Conservation (phyloP, 768 basidiomycete species). For the Xerocomus brunneocitrinus region DNA sequence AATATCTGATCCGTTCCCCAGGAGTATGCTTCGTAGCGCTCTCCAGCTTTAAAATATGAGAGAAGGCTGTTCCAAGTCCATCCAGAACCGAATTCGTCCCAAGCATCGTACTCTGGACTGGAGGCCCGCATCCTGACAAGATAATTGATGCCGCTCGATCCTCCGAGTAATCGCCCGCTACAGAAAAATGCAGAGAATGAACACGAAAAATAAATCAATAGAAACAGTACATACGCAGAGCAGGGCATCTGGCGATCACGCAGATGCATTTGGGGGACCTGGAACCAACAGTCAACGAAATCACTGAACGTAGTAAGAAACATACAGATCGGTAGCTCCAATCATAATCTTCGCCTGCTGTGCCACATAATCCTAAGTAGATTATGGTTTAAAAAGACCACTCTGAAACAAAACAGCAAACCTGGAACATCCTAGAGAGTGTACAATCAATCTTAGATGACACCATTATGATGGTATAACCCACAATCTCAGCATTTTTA, state of each 20-base stretch:
- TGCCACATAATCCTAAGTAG: slow-evolving; percentile 4
- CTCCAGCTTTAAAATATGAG: slow-evolving; percentile 12
- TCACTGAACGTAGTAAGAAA: background rate
- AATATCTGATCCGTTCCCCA: background rate
- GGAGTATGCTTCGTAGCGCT: background rate
- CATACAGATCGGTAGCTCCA: slow-evolving; percentile 17
- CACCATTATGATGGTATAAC: background rate
- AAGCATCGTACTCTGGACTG: slow-evolving; percentile 16
- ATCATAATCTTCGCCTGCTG: slow-evolving; percentile 6
- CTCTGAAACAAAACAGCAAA: background rate
- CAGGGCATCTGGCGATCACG: background rate
- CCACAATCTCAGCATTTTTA: slow-evolving; percentile 11
- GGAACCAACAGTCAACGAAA: background rate
- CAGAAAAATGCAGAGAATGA: background rate
- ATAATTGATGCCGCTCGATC: slow-evolving; percentile 17
- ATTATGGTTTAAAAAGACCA: background rate
- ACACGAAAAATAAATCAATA: background rate
- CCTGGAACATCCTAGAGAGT: slow-evolving; percentile 15
- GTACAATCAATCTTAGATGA: background rate
- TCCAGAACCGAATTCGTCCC: slow-evolving; percentile 14
- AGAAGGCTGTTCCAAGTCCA: slow-evolving; percentile 16
- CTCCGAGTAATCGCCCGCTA: slow-evolving; percentile 18
- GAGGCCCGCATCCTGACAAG: slow-evolving; percentile 20
- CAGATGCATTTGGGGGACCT: slow-evolving; percentile 15
- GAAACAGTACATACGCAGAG: slow-evolving; percentile 5